Conservation (phyloP, 495 filamentous ascomycete species). For the Bathelium albidoporum region DNA sequence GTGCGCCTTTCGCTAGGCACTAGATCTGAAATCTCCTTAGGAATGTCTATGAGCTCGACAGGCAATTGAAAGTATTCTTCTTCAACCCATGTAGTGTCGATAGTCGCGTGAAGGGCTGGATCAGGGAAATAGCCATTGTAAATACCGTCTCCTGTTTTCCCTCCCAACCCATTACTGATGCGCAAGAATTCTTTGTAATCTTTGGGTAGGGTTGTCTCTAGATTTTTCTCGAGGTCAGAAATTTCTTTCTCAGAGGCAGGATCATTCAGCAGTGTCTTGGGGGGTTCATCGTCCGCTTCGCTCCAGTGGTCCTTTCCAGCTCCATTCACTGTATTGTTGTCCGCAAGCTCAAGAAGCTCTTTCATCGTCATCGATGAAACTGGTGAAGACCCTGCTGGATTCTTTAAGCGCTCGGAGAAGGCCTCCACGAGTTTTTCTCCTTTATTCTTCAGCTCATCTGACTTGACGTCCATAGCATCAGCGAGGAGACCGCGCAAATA, state of each 20-base stretch:
- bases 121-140: neutral
- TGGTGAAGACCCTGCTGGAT: neutral
- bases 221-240: slow-evolving; percentile 6
- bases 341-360: slow-evolving; percentile 8
- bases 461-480: slow-evolving; percentile 5
- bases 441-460: neutral
- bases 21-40: neutral
- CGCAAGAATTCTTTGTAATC: slow-evolving; percentile 18
- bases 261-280: slow-evolving; percentile 9
- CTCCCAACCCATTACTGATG: slow-evolving; percentile 14
- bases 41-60: neutral
- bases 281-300: neutral
- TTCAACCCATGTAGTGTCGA: neutral
- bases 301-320: neutral
- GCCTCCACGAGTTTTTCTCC: slow-evolving; percentile 3
- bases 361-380: neutral
- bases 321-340: neutral
- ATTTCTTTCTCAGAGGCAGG: slow-evolving; percentile 10
- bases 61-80: slow-evolving; percentile 6
- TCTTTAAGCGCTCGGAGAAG: slow-evolving; percentile 5
- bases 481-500: slow-evolving; percentile 9
- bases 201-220: slow-evolving; percentile 3
- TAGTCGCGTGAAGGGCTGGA: neutral
- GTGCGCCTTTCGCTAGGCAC: neutral
- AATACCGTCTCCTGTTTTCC: neutral